Evolutionary conservation across 192 early-diverging fungal species (phyloP), one percentile per base, ranked within the genome.

Genomic region (Linnemannia exigua): DNA sequence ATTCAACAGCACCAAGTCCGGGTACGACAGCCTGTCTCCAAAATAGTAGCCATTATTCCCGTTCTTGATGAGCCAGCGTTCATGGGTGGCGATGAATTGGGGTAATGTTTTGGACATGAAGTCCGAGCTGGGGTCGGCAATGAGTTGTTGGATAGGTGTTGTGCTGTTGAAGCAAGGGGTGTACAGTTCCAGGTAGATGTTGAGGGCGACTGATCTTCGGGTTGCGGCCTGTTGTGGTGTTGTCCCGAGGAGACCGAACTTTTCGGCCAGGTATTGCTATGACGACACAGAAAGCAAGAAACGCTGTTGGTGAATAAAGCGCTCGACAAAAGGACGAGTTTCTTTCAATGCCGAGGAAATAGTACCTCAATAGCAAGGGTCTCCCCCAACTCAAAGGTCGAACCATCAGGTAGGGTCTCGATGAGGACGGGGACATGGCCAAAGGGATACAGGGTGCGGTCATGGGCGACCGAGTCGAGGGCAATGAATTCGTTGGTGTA

Each of bases 241-340:
- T 6, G 83, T 79, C 4, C 74, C 77, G 35, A 86, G 77, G 2
- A 86, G 33, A 37, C 74, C 77, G 46, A 76, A 79, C 37, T 86
- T 86, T 33, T 86, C 83, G 19, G 83, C 83, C 11, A 79, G 70
- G 44, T 86, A 86, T 19, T 86, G 83, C 83, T 79, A 69, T 25
- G 15, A 52, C n/a, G n/a, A 70, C 33, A 73, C 33, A 54, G 16
- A 51, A 5, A 22, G 1, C 67, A 50, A 74, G 38, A 50, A 51
- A n/a, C n/a, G n/a, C n/a, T n/a, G n/a, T n/a, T n/a, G n/a, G n/a
- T n/a, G n/a, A n/a, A n/a, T n/a, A n/a, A n/a, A n/a, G n/a, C n/a
- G n/a, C n/a, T n/a, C n/a, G n/a, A n/a, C n/a, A n/a, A n/a, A 9
- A 15, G 37, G 35, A 51, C 16, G 5, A 58, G 31, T 35, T 38